Base-by-base conservation (phyloP, 495 filamentous ascomycete species). In the Gamarada debralockiae region DNA sequence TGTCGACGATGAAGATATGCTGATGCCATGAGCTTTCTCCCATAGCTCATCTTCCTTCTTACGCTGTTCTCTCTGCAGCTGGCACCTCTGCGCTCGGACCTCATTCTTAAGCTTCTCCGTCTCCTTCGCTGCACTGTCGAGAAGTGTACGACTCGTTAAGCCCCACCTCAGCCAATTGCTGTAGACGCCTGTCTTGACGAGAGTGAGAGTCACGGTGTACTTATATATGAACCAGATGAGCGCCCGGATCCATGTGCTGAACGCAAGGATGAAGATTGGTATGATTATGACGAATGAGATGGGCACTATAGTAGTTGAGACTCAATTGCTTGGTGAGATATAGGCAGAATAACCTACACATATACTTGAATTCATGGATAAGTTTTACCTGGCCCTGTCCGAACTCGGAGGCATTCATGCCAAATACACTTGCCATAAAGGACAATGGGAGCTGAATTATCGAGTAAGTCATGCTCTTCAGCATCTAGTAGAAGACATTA, bases 161-260 rank as follows among this genome's bases (percentile, higher is more conserved):
- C 42, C 42, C 42, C 3, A 25, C 20, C n/a, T 45, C 13, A 45
- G 42, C 42, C 42, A 45, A 24, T 5, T 14, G 20, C 42, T 15
- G 14, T 45, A 45, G 2, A 45, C 1, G 2, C 42, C 42, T 6
- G 20, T 45, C 42, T 45, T 27, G 42, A 25, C 42, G 15, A 45
- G 3, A 5, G 42, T 45, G 42, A 25, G 1, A 5, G 42, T 45
- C 15, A 45, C 22, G 6, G 42, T 14, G 23, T 45, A 45, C n/a
- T 45, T 45, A 14, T 45, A 45, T 8, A 25, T 15, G 42, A 45
- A 45, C 42, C 42, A 45, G 7, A 45, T 24, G 5, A 45, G n/a
- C 5, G 42, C 42, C 3, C 42, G 42, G 8, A 45, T 45, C 42
- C 42, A 45, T 5, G 42, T 45, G 42, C 42, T 45, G 42, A 45